Evolutionary conservation across 345 rosid species (phyloP), one percentile per base, ranked within the genome.

Genomic region (Dimocarpus longan): DNA sequence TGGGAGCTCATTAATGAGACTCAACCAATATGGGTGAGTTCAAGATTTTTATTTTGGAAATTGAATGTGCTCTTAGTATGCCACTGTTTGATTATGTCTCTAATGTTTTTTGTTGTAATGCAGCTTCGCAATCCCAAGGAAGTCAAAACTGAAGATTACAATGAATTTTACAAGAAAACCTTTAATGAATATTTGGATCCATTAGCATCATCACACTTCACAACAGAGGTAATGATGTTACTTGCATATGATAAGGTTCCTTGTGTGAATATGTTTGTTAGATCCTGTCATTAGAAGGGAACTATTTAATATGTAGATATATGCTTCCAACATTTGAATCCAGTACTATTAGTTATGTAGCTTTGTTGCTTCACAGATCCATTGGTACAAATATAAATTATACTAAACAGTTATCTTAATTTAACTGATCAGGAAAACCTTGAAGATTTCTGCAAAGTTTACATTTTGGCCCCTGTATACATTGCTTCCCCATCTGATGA

Each of bases 1-100:
- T 96, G 98, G 99, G 97, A 93, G 72, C 95, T 91, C 26, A 83
- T 91, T 4, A 96, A 96, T 82, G 99, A 96, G 90, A 96, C 98
- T 6, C 97, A 96, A 76, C 99, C 99, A 68, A 86, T 96, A 71
- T 96, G 99, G 98, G 98, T 94, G 76, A 85, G 90, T 82, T 70
- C 78, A 75, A 71, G 71, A 77, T 52, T 77, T 21, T 28, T 10
- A 5, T 70, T 57, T n/a, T 57, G 21, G 43, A 68, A 52, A 64
- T 26, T 42, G 37, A 68, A 15, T 19, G 4, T 56, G 76, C 26
- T 68, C 60, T 42, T 62, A 37, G 7, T 44, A 76, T 74, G 44
- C 59, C 22, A 62, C 5, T 46, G 28, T 43, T 21, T 39, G 15
- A 19, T 10, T 26, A 77, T 67, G 19, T 77, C 66, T 84, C 24